A percentile compares a stretch with the other conserved stretches of the same genome.
These are phyloP conservation scores for Verbascum thapsus DNA, from an alignment of 257 asterid genomes.

Conservation along the genomic window DNA sequence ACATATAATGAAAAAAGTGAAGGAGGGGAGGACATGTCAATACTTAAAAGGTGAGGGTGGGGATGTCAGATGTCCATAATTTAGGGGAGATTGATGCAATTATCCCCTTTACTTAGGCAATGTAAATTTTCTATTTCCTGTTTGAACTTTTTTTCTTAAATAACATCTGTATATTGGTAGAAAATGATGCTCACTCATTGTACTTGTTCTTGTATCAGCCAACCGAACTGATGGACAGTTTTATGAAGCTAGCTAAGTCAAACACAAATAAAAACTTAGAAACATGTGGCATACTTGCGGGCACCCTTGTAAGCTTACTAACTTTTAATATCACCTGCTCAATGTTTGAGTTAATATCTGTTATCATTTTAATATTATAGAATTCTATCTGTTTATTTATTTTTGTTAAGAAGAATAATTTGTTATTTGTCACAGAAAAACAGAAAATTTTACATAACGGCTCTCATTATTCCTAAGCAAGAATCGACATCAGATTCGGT, in stretches of 20 bases:
- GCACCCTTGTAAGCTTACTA: slow-evolving; percentile 74
- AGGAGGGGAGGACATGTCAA: too few species aligned
- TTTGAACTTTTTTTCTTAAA: slow-evolving; percentile 19
- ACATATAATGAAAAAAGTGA: too few species aligned
- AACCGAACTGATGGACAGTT: slow-evolving; percentile 81
- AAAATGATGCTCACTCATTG: slow-evolving; percentile 25
- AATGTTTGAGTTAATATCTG: slow-evolving; percentile 22
- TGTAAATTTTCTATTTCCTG: slow-evolving; percentile 13
- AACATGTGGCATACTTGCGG: slow-evolving; percentile 97
- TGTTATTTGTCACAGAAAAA: slow-evolving; percentile 62
- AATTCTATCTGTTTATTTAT: slow-evolving; percentile 1
- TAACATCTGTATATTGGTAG: background rate
- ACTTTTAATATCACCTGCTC: slow-evolving; percentile 14
- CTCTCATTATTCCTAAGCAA: slow-evolving; percentile 96
- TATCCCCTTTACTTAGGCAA: too few species aligned
- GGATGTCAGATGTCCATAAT: too few species aligned
- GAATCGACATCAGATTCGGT: slow-evolving; percentile 98
- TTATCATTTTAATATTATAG: slow-evolving; percentile 20
- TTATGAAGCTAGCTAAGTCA: slow-evolving; percentile 88
- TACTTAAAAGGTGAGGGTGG: too few species aligned
- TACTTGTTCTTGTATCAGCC: slow-evolving; percentile 53
- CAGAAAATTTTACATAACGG: slow-evolving; percentile 75
- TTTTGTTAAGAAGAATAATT: background rate
- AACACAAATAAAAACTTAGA: slow-evolving; percentile 84
- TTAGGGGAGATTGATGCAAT: too few species aligned